phyloP scores from a whole-genome alignment of 2,329 filamentous ascomycete species.

The Cercospora citrullina region DNA sequence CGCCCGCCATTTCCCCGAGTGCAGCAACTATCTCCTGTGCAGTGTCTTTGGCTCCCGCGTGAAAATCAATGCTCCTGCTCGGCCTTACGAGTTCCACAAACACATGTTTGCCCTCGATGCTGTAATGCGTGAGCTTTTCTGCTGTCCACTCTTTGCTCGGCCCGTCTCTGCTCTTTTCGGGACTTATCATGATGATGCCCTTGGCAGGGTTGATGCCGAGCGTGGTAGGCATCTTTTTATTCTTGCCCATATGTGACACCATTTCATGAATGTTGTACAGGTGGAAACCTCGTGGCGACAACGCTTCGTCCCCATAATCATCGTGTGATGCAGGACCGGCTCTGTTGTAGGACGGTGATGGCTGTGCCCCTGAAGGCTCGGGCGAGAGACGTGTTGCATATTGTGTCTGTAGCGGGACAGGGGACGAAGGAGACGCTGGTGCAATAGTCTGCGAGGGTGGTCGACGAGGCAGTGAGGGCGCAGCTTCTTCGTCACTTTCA shows the following conservation, averaged over 20 bases:
- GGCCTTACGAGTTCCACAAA: slow-evolving; percentile 91
- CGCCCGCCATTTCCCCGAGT: slow-evolving; percentile 85
- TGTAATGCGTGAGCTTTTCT: slow-evolving; percentile 95
- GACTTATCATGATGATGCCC: slow-evolving; percentile 85
- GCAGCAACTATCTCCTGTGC: slow-evolving; percentile 88
- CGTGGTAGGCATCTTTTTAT: slow-evolving; percentile 98
- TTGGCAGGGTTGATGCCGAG: slow-evolving; percentile 89
- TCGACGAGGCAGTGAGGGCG: slow-evolving; percentile 64
- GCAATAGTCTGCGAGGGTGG: slow-evolving; percentile 50
- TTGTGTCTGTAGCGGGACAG: slow-evolving; percentile 46
- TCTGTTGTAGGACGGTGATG: slow-evolving; percentile 59
- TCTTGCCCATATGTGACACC: slow-evolving; percentile 93
- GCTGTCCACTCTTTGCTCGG: slow-evolving; percentile 90
- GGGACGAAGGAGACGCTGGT: slow-evolving; percentile 45
- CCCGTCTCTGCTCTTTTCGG: slow-evolving; percentile 79
- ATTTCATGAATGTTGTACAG: slow-evolving; percentile 98
- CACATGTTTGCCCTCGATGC: slow-evolving; percentile 95
- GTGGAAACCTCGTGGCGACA: slow-evolving; percentile 78
- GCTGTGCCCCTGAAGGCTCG: slow-evolving; percentile 45
- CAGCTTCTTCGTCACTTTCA: slow-evolving; percentile 65
- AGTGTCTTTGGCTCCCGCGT: slow-evolving; percentile 95
- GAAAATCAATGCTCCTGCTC: slow-evolving; percentile 93
- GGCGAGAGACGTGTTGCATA: slow-evolving; percentile 43
- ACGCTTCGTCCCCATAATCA: slow-evolving; percentile 46
- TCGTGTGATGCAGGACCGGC: slow-evolving; percentile 41